These are phyloP conservation scores for Fimicolochytrium jonesii DNA, from an alignment of 192 early-diverging fungal species.

Conservation along the genomic window DNA sequence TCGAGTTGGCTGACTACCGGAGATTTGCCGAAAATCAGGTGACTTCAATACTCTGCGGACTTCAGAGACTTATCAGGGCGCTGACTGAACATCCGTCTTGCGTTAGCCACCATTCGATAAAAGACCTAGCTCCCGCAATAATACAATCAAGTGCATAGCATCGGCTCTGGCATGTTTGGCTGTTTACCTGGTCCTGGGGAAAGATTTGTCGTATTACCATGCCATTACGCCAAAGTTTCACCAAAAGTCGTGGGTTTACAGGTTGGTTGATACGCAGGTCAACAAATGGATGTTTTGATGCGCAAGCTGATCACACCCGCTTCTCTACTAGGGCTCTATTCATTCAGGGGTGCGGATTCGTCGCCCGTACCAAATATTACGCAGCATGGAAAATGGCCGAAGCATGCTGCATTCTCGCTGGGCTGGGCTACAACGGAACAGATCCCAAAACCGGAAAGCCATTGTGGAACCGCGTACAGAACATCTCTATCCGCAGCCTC, in stretches of 20 bases:
- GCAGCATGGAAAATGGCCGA: constrained; percentile 87
- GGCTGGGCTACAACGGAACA: constrained; percentile 78
- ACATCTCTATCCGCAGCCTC: constrained; percentile 66
- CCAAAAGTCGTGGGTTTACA: not conserved
- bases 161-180: constrained; percentile 22
- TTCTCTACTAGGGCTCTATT: too few species aligned
- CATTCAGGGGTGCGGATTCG: constrained; percentile 56
- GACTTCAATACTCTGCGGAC: too few species aligned
- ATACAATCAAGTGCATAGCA: constrained; percentile 17
- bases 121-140: constrained; percentile 29
- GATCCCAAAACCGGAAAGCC: constrained; percentile 48
- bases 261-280: not conserved
- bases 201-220: not conserved
- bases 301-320: too few species aligned
- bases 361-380: constrained; percentile 79
- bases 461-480: constrained; percentile 71
- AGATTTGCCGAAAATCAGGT: constrained; percentile 23
- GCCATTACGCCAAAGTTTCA: not conserved
- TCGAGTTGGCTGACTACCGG: constrained; percentile 46
- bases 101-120: constrained; percentile 34
- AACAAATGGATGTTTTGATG: too few species aligned
- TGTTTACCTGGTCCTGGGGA: too few species aligned
- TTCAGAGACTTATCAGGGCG: too few species aligned
- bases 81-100: too few species aligned
- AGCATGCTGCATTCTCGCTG: constrained; percentile 74